Conservation (phyloP, 2,329 filamentous ascomycete species). For the Fulvia fulva region DNA sequence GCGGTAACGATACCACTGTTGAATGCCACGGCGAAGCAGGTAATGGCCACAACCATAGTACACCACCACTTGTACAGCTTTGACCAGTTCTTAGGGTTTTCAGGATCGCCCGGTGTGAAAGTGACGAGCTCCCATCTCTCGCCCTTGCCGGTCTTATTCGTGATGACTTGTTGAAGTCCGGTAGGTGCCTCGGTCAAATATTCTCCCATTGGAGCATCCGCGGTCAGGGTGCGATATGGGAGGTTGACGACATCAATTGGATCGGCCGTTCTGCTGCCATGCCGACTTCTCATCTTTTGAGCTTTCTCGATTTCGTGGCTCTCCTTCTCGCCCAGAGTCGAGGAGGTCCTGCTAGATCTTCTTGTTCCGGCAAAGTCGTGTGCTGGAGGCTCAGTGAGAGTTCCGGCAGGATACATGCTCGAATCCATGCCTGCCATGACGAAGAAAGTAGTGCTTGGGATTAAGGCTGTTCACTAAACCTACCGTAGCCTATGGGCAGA, state of each 20-base stretch:
- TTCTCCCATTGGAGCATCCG: slow-evolving; percentile 25
- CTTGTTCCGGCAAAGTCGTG: neutral
- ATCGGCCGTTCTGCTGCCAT: neutral
- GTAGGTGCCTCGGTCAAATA: slow-evolving; percentile 26
- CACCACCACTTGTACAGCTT: slow-evolving; percentile 32
- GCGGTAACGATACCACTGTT: slow-evolving; percentile 73
- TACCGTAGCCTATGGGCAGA: neutral
- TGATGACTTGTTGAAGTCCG: slow-evolving; percentile 24
- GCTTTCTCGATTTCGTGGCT: neutral
- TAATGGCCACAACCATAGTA: slow-evolving; percentile 74
- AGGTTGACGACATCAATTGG: slow-evolving; percentile 19
- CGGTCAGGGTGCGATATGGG: slow-evolving; percentile 22
- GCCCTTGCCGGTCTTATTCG: slow-evolving; percentile 30
- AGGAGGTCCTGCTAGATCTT: slow-evolving; percentile 1
- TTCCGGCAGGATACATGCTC: neutral
- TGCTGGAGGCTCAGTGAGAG: slow-evolving; percentile 1
- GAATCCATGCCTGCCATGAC: neutral
- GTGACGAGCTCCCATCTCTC: slow-evolving; percentile 60
- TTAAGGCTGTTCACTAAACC: neutral
- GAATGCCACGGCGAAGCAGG: slow-evolving; percentile 47
- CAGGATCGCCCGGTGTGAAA: slow-evolving; percentile 56
- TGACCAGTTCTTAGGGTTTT: slow-evolving; percentile 32
- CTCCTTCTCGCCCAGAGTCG: slow-evolving; percentile 7
- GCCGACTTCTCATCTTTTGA: neutral
- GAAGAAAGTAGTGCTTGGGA: neutral